Evolutionary conservation across 345 rosid species (phyloP), one percentile per base, ranked within the genome.

Genomic region (Draba incana): DNA sequence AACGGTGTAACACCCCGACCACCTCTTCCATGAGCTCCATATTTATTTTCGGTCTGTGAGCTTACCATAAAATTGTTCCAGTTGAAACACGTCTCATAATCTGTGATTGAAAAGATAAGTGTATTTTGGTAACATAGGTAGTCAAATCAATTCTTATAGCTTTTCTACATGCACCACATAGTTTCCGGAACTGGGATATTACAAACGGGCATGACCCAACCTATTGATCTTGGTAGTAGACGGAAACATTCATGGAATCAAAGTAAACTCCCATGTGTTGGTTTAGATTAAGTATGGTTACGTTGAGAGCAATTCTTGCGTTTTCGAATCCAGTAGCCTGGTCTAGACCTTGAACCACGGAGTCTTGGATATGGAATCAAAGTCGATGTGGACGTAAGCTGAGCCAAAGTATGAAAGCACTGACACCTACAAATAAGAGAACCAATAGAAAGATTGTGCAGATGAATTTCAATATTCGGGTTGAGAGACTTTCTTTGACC

Each of bases 381-480:
- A 97, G 98, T 6, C 97, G 78, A 63, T 93, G 96, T 0, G 97
- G 98, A 14, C 94, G 96, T 46, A 93, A 76, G 57, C 94, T 87
- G 12, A 93, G 88, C 89, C 90, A 90, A 15, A 86, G 44, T 24
- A 90, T 79, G 78, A 94, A 91, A 8, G 76, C 72, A 58, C 86
- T 69, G 68, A 84, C 31, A 51, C 89, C 91, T 2, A 48, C 11
- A 27, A 84, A 20, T 37, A 93, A 61, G 3, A 93, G 79, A 47
- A 88, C 63, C 46, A 75, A 57, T 59, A 93, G 56, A 65, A 90
- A 73, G 1, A 81, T 51, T 44, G 82, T 64, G 35, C 99, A 94
- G 10, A 91, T 45, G 13, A 83, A 53, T 62, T 86, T 91, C n/a
- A 85, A 74, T 78, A 85, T 69, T 16, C 87, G 81, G 50, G 83